Base-by-base conservation (phyloP, 1,284 basidiomycete genomes). In the Stereum hirsutum region DNA sequence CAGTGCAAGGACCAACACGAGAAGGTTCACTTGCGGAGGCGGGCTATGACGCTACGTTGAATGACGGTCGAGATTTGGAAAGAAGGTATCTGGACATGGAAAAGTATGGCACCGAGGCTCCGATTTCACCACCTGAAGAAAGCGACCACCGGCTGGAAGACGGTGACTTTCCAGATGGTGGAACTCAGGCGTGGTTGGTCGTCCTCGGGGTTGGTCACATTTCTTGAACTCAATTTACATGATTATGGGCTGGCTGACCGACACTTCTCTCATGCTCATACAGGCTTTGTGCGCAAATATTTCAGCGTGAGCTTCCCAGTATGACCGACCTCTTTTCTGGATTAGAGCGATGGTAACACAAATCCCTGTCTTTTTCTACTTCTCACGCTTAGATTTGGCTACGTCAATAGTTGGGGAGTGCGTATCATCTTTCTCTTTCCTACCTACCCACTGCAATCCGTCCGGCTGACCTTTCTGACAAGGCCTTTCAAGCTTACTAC, bases 401-500 rank as follows among this genome's bases (percentile, higher is more conserved):
- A 62, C 25, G 65, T 68, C 10, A 69, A 69, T 46, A 57, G 65
- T 0, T 70, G 66, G 61, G 67, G 67, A 31, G 66, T 68, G 46
- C 24, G 26, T 6, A 4, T 10, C 19, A 24, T 26, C 11, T n/a
- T 26, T 20, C 25, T 23, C 12, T 36, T 26, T 21, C 8, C 15
- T 27, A 6, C 19, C 28, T n/a, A n/a, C n/a, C n/a, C n/a, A n/a
- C 30, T 14, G 35, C 3, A 14, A 8, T 12, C 8, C 41, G 6
- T 31, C 6, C 14, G 14, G 3, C 43, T n/a, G n/a, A n/a, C n/a
- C n/a, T n/a, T n/a, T n/a, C n/a, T n/a, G n/a, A n/a, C n/a, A n/a
- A 66, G 67, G 64, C 66, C 3, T 73, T 72, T 47, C 70, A 74
- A 60, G 57, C 61, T 2, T 68, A 69, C 45, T 73, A 73, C 49